Base-by-base conservation (phyloP, 2,329 filamentous ascomycete genomes). In the Chaetothyriales sp. region DNA sequence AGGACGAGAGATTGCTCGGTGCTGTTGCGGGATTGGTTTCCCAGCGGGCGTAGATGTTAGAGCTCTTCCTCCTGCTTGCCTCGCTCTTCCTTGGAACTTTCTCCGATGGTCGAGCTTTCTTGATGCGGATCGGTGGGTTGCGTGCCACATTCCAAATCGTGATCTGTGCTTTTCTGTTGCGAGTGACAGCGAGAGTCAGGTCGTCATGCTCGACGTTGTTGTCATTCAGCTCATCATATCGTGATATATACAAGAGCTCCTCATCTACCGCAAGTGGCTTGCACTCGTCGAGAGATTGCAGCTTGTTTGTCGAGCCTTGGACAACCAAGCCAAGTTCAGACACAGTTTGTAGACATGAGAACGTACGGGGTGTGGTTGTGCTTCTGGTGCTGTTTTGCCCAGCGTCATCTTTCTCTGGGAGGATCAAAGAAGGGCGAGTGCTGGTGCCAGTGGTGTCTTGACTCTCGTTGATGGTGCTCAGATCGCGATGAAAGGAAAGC, bases 11-110 rank as follows among this genome's bases (percentile, higher is more conserved):
- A 46, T 75, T 79, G 28, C 81, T 73, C 39, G 81, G 77, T n/a
- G 68, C 67, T 51, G 76, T 72, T 43, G 74, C 66, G 49, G 81
- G 73, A 1, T 90, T 88, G 0, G 88, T 94, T 1, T 81, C 90
- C 2, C 70, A 64, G 26, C 55, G 51, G 22, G 44, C 74, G 44
- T 84, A 79, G 3, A 79, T 77, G 54, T 79, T 77, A 2, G 80
- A 83, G 62, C 78, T 83, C 55, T 79, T 71, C 49, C 80, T 81
- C 70, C 70, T 56, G 44, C 62, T 53, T 46, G 54, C 45, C 22
- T 60, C 56, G 28, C 43, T 49, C 20, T 49, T 48, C 39, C 62
- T 57, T 70, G 73, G 26, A 72, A 77, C 52, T 77, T 75, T 53
- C 70, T 78, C 49, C 2, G 19, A 26, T 28, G 22, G 22, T 12